These are phyloP conservation scores for Sphagnurus paluster DNA, from an alignment of 1,284 basidiomycete species.

Conservation along the genomic window DNA sequence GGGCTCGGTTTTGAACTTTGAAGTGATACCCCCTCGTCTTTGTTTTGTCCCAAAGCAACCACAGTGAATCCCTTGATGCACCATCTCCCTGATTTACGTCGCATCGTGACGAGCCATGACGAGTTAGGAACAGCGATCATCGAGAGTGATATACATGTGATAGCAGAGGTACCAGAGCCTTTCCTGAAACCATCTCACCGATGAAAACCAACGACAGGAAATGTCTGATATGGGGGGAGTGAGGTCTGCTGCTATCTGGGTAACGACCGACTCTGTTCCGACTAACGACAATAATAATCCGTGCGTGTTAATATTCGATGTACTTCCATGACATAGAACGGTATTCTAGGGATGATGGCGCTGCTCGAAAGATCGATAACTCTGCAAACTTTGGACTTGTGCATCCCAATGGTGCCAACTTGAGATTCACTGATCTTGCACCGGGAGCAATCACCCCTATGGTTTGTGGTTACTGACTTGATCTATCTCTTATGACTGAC, in stretches of 20 bases:
- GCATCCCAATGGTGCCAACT: constrained; percentile 45
- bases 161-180: constrained; percentile 23
- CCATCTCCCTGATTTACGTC: constrained; percentile 32
- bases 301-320: constrained; percentile 27
- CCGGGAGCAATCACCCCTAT: constrained; percentile 51
- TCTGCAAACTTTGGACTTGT: constrained; percentile 44
- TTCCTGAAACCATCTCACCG: constrained; percentile 1
- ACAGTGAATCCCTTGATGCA: constrained; percentile 13
- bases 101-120: constrained; percentile 53
- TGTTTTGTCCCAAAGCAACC: no score
- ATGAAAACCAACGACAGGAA: constrained; percentile 20
- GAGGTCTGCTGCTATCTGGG: constrained; percentile 44
- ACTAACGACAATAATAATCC: constrained; percentile 53
- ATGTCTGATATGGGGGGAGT: constrained; percentile 34
- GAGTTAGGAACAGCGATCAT: constrained; percentile 31
- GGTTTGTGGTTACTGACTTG: constrained; percentile 34
- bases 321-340: constrained; percentile 1
- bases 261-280: constrained; percentile 47
- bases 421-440: constrained; percentile 57
- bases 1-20: background rate
- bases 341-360: constrained; percentile 50
- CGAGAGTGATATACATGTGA: constrained; percentile 30
- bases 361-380: constrained; percentile 38
- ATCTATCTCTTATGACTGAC: constrained; percentile 5
- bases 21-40: background rate